Conservation (phyloP, 106 monocot species). For the Phalaenopsis equestris region DNA sequence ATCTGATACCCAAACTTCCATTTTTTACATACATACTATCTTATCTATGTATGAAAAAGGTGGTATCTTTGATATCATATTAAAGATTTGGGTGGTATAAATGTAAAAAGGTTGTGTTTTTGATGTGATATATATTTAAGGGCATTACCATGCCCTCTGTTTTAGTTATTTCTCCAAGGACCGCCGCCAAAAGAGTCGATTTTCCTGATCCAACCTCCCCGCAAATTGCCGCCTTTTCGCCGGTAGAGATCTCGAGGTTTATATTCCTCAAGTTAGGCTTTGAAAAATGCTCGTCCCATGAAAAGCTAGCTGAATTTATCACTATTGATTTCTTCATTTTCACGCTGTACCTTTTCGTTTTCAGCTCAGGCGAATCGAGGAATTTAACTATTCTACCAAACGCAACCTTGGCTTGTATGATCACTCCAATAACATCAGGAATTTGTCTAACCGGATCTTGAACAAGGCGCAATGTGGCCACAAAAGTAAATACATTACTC, state of each 20-base stretch:
- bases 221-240: slow-evolving; percentile 88
- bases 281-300: slow-evolving; percentile 53
- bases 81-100: no score
- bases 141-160: slow-evolving; percentile 54
- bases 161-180: slow-evolving; percentile 80
- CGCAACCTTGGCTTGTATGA: slow-evolving; percentile 93
- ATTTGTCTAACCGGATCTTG: slow-evolving; percentile 81
- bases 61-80: no score
- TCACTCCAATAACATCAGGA: slow-evolving; percentile 79
- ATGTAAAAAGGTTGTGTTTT: no score
- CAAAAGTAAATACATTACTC: slow-evolving; percentile 89
- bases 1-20: no score
- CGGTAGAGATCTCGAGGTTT: slow-evolving; percentile 38
- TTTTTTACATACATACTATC: no score
- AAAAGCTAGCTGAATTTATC: slow-evolving; percentile 61
- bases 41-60: no score
- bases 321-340: slow-evolving; percentile 18
- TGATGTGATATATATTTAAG: no score
- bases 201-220: slow-evolving; percentile 99
- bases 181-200: slow-evolving; percentile 79
- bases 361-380: slow-evolving; percentile 71
- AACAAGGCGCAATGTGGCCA: slow-evolving; percentile 90
- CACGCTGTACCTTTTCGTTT: slow-evolving; percentile 9
- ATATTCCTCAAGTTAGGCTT: slow-evolving; percentile 56
- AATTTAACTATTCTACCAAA: slow-evolving; percentile 63